Conservation (phyloP, 1,139 yeast genomes). For the Hyphopichia wangnamkhiaoensis region DNA sequence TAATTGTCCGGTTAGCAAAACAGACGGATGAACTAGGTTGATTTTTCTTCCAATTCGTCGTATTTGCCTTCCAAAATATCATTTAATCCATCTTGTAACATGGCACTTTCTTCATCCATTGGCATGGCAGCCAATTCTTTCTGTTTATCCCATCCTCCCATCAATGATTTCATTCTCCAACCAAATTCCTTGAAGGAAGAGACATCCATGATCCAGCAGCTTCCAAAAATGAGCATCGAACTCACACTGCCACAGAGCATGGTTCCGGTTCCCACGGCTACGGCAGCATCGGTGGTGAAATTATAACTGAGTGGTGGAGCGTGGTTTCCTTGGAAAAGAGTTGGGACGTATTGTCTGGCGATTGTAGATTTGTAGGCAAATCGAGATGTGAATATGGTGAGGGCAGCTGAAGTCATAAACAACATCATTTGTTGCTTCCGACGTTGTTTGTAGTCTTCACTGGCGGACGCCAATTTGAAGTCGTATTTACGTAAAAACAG, state of each 20-base stretch:
- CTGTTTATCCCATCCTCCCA: conserved; percentile 72
- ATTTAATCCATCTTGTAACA: conserved; percentile 52
- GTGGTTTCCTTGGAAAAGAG: conserved; percentile 81
- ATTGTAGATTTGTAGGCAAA: conserved; percentile 74
- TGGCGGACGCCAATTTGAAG: conserved; percentile 41
- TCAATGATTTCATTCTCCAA: conserved; percentile 57
- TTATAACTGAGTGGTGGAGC: conserved; percentile 76
- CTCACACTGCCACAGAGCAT: conserved; percentile 71
- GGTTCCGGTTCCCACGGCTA: conserved; percentile 83
- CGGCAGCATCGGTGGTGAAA: conserved; percentile 80
- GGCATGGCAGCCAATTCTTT: conserved; percentile 49
- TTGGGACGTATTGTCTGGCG: conserved; percentile 74
- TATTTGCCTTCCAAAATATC: conserved; percentile 47
- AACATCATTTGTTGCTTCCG: conserved; percentile 71
- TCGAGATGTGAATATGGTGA: conserved; percentile 72
- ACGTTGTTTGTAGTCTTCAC: conserved; percentile 50
- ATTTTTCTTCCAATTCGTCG: conserved; percentile 25
- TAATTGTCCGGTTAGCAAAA: too few relatives aligned
- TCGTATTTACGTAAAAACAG: conserved; percentile 12
- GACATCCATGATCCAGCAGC: conserved; percentile 79
- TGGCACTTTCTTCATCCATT: conserved; percentile 65
- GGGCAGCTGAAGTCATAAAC: conserved; percentile 71
- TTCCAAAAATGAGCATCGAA: conserved; percentile 72
- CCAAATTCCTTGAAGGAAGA: conserved; percentile 72
- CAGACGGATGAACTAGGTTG: too few relatives aligned